Evolutionary conservation across 805 yeast species (phyloP), one percentile per base, ranked within the genome.

Genomic region (Candida patagonica): DNA sequence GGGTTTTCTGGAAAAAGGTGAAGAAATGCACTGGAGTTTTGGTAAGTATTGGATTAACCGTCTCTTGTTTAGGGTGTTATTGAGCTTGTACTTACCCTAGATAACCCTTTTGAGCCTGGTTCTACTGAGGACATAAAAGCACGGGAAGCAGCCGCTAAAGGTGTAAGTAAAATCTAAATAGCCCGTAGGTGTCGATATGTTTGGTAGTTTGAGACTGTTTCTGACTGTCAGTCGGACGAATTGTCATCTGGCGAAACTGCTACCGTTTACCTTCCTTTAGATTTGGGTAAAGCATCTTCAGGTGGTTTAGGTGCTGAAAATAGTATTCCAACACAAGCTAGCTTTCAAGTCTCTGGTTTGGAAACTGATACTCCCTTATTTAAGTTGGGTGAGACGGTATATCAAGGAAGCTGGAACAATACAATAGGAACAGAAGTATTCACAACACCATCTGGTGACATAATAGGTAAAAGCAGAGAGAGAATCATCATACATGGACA

Each of bases 21-120:
- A 88, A 52, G 96, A 87, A 58, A 85, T 86, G 94, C 79, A 84
- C 55, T 88, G 96, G 96, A 76, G 79, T 51, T 89, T 87, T 65
- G 74, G 73, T 52, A 67, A 60, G 64, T 47, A 7, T 19, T 19
- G 15, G 13, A 23, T 6, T 4, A 16, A 15, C 26, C 27, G 20
- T 26, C 16, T 29, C 9, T 7, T 29, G 31, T 10, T 12, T 12
- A 7, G 12, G 26, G 23, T n/a, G 22, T 3, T 32, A 10, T 13
- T 32, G 5, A 22, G 19, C 12, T 12, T 4, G 23, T 17, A 12
- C 13, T 15, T 16, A 13, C 16, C 34, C 3, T 42, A 43, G 62
- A 51, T 25, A 55, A 67, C 42, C 76, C 74, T 15, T 79, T 74
- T 49, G 95, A 85, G 62, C 95, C 96, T 5, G 96, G 96, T 8